Evolutionary conservation across 805 yeast genomes (phyloP).

Genomic region (Brettanomyces nanus): DNA sequence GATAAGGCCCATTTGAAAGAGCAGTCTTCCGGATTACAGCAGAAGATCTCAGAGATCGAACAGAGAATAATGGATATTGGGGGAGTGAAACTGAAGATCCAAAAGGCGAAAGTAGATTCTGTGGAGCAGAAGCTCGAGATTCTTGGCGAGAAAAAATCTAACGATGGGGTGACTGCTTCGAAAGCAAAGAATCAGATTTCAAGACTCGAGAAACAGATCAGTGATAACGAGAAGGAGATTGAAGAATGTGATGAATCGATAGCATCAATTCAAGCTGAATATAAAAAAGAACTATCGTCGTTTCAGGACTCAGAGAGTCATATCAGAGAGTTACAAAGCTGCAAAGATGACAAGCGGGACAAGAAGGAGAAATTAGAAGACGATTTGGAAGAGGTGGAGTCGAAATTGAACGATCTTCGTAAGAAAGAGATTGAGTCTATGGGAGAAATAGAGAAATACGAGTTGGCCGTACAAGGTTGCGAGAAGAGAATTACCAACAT

Average conservation of each 20-base stretch:
- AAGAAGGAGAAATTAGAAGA: conserved; percentile 35
- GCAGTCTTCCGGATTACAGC: conserved; percentile 48
- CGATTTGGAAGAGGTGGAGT: conserved; percentile 30
- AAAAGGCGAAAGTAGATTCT: conserved; percentile 75
- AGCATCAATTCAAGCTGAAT: conserved; percentile 23
- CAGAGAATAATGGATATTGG: conserved; percentile 85
- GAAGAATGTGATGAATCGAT: conserved; percentile 27
- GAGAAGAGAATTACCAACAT: conserved; percentile 34
- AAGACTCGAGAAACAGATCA: conserved; percentile 41
- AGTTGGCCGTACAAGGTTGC: conserved; percentile 28
- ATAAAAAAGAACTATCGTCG: conserved; percentile 18
- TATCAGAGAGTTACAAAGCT: conserved; percentile 21
- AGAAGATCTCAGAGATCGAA: conserved; percentile 52
- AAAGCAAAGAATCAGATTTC: conserved; percentile 59
- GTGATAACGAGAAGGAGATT: conserved; percentile 41
- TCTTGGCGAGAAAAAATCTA: conserved; percentile 45
- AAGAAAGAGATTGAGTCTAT: conserved; percentile 61
- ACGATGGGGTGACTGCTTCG: conserved; percentile 45
- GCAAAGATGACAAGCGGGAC: conserved; percentile 32
- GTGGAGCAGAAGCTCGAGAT: conserved; percentile 58
- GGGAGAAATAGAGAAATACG: conserved; percentile 53
- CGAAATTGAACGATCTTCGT: conserved; percentile 46
- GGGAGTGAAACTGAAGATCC: conserved; percentile 74
- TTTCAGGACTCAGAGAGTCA: conserved; percentile 27
- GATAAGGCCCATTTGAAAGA: conserved; percentile 33